Evolutionary conservation across 371 early-diverging fungal species (phyloP).

Genomic region (Mortierella sp.): DNA sequence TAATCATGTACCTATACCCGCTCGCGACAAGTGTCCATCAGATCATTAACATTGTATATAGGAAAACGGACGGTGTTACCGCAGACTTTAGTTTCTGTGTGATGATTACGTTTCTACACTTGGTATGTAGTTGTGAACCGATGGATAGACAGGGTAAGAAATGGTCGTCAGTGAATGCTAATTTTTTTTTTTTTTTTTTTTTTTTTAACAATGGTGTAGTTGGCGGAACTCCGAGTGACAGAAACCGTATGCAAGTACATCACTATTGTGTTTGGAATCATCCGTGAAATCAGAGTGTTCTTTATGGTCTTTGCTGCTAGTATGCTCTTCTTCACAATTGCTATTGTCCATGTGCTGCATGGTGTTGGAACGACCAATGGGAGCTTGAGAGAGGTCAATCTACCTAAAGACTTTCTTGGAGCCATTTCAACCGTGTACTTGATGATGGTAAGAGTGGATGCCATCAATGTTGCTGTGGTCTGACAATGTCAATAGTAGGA

Average conservation of each 20-base stretch:
- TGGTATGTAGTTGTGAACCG: slow-evolving; percentile 14
- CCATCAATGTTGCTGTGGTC: no score
- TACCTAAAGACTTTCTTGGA: slow-evolving; percentile 5
- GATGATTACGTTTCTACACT: slow-evolving; percentile 22
- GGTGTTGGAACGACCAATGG: slow-evolving; percentile 9
- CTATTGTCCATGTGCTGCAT: slow-evolving; percentile 24
- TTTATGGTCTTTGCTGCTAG: slow-evolving; percentile 28
- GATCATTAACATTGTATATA: neutral
- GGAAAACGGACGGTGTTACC: no score
- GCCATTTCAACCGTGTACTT: slow-evolving; percentile 33
- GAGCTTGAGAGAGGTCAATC: neutral
- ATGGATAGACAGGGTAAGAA: no score
- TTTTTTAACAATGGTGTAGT: neutral
- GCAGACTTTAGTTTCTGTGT: slow-evolving; percentile 18
- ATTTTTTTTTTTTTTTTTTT: neutral
- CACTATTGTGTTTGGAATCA: slow-evolving; percentile 17
- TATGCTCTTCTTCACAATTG: slow-evolving; percentile 20
- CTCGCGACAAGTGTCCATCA: slow-evolving; percentile 21
- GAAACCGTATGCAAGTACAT: slow-evolving; percentile 23
- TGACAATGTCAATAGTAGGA: no score
- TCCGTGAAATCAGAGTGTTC: slow-evolving; percentile 19
- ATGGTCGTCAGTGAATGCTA: no score
- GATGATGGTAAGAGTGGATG: slow-evolving; percentile 25
- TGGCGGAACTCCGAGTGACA: slow-evolving; percentile 22
- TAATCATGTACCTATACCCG: slow-evolving; percentile 16